phyloP scores from a whole-genome alignment of 2,329 filamentous ascomycete species.

The Chaetomiaceae sp. region DNA sequence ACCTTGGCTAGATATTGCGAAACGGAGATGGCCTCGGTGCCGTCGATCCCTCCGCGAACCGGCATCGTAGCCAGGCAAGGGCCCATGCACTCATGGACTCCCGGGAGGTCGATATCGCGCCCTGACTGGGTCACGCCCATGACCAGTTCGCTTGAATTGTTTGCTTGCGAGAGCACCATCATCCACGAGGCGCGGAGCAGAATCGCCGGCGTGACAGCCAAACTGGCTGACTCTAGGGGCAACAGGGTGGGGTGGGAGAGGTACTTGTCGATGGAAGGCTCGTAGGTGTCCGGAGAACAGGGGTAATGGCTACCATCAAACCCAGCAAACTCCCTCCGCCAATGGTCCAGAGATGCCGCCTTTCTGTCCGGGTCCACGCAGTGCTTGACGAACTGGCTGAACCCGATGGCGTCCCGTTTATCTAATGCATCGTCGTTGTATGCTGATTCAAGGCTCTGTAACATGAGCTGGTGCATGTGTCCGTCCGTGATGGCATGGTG shows the following conservation, averaged over 20 bases:
- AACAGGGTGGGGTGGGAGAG: not conserved
- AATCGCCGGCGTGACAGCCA: not conserved
- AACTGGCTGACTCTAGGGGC: not conserved
- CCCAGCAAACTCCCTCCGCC: not conserved
- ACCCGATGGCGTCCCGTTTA: not conserved
- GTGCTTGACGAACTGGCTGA: not conserved
- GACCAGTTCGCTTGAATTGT: not conserved
- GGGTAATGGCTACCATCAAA: not conserved
- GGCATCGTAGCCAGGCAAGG: not conserved
- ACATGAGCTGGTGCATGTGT: not conserved
- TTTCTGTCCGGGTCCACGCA: not conserved
- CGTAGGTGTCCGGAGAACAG: not conserved
- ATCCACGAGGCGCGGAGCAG: slow-evolving; percentile 1
- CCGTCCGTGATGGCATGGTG: slow-evolving; percentile 2
- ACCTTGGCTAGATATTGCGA: not conserved
- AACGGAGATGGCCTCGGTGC: not conserved
- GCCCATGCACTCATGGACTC: not conserved
- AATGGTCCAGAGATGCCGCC: not conserved
- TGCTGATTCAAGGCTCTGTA: not conserved
- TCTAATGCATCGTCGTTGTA: not conserved
- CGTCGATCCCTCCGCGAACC: not conserved
- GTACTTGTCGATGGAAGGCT: not conserved
- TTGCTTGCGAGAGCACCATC: not conserved
- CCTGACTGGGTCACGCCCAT: slow-evolving; percentile 2
- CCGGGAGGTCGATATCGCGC: not conserved